These are phyloP conservation scores for Flueggea neowawraea DNA, from an alignment of 441 rosid species.

Conservation along the genomic window DNA sequence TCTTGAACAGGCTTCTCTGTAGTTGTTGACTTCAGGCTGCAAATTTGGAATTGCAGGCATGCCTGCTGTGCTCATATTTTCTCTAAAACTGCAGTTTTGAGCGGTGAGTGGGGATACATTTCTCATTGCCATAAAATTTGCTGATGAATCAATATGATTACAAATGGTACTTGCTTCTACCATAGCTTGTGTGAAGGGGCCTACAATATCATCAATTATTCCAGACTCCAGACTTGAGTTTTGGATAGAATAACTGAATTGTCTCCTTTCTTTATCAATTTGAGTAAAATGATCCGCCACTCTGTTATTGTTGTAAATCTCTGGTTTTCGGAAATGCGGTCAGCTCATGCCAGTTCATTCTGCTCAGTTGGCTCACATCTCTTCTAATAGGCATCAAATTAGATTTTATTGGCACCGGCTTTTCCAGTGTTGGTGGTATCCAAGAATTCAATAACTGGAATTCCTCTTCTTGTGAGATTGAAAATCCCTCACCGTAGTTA, in stretches of 20 bases:
- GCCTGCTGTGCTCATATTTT: conserved; percentile 17
- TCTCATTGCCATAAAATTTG: conserved; percentile 23
- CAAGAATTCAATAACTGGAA: conserved; percentile 34
- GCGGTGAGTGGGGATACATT: conserved; percentile 26
- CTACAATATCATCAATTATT: conserved; percentile 30
- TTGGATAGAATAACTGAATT: conserved; percentile 18
- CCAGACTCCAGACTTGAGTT: conserved; percentile 14
- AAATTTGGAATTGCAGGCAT: conserved; percentile 24
- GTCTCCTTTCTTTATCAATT: conserved; percentile 20
- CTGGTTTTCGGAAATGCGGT: conserved; percentile 34
- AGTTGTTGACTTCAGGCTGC: conserved; percentile 26
- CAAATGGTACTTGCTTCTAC: conserved; percentile 16
- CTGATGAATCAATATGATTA: conserved; percentile 19
- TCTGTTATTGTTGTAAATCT: conserved; percentile 19
- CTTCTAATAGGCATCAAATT: conserved; percentile 19
- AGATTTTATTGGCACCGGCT: conserved; percentile 35
- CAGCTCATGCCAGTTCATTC: conserved; percentile 32
- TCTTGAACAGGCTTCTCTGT: conserved; percentile 18
- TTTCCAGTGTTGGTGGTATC: conserved; percentile 53
- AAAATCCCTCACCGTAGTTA: conserved; percentile 34
- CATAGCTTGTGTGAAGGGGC: conserved; percentile 23
- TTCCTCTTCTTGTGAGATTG: conserved; percentile 32
- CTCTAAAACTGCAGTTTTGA: conserved; percentile 17
- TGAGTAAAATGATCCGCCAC: conserved; percentile 21
- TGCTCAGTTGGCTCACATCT: conserved; percentile 21